Conservation (phyloP, 2,329 filamentous ascomycete genomes). For the Xylaria sp. region DNA sequence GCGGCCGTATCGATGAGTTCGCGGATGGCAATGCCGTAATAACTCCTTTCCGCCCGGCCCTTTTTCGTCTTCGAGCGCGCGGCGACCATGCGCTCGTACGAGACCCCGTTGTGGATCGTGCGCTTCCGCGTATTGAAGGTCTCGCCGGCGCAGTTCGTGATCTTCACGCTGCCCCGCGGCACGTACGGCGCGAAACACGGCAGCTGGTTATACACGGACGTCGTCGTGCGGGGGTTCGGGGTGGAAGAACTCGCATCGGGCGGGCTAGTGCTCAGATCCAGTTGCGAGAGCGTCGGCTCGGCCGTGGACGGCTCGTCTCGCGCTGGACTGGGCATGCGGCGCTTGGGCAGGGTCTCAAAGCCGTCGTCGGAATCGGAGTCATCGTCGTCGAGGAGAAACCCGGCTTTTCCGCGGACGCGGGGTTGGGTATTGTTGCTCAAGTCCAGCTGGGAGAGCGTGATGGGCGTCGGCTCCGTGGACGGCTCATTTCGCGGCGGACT, state of each 20-base stretch:
- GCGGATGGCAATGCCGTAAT: slow-evolving; percentile 92
- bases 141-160: slow-evolving; percentile 54
- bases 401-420: slow-evolving; percentile 36
- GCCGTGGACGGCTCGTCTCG: slow-evolving; percentile 18
- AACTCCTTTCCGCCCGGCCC: slow-evolving; percentile 66
- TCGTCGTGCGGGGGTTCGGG: slow-evolving; percentile 7
- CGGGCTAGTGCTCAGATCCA: slow-evolving; percentile 7
- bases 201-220: background rate
- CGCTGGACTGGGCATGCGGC: slow-evolving; percentile 38
- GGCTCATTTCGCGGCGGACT: slow-evolving; percentile 26
- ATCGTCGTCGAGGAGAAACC: slow-evolving; percentile 38
- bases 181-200: slow-evolving; percentile 18
- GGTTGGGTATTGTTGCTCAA: slow-evolving; percentile 20
- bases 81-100: slow-evolving; percentile 64
- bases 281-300: slow-evolving; percentile 17
- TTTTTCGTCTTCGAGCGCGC: slow-evolving; percentile 61
- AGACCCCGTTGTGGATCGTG: slow-evolving; percentile 39
- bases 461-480: slow-evolving; percentile 23
- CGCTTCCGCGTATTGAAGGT: slow-evolving; percentile 52
- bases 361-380: slow-evolving; percentile 37
- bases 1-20: slow-evolving; percentile 67
- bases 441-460: slow-evolving; percentile 9
- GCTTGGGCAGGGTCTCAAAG: slow-evolving; percentile 38
- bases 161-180: slow-evolving; percentile 34
- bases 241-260: slow-evolving; percentile 21